These are phyloP conservation scores for Hysterangium stoloniferum DNA, from an alignment of 768 basidiomycete genomes.

Conservation along the genomic window DNA sequence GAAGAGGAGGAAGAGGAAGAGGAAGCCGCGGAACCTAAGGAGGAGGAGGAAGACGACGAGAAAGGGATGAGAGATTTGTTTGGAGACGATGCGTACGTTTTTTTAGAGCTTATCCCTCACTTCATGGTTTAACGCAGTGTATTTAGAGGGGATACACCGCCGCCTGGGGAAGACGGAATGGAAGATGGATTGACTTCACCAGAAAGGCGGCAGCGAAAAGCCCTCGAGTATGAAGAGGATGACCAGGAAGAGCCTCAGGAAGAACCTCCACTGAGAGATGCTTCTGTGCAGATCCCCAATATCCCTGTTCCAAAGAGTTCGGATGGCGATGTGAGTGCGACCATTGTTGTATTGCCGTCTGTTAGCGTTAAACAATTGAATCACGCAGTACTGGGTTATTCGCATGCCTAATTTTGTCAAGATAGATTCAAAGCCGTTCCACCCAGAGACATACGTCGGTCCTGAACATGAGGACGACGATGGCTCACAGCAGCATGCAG, in stretches of 20 bases:
- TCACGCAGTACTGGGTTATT: conserved; percentile 77
- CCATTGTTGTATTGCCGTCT: neutral
- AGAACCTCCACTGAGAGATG: conserved; percentile 51
- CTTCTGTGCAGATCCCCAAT: conserved; percentile 78
- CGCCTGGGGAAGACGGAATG: conserved; percentile 9
- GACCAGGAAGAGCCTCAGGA: conserved; percentile 52
- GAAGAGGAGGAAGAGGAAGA: conserved; percentile 7
- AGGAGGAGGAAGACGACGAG: neutral
- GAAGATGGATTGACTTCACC: conserved; percentile 53
- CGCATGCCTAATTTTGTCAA: conserved; percentile 92
- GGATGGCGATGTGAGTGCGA: conserved; percentile 63
- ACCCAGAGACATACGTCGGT: conserved; percentile 76
- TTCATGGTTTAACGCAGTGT: neutral
- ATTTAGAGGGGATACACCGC: conserved; percentile 5
- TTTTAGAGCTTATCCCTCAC: neutral
- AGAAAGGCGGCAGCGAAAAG: conserved; percentile 51
- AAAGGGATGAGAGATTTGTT: conserved; percentile 19
- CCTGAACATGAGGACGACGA: conserved; percentile 74
- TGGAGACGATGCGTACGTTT: conserved; percentile 15
- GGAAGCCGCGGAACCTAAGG: neutral
- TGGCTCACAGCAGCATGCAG: conserved; percentile 41
- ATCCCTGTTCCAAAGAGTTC: conserved; percentile 73
- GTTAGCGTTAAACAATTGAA: neutral
- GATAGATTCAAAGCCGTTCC: conserved; percentile 84
- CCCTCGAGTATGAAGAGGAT: conserved; percentile 77